A percentile compares a stretch with the other conserved stretches of the same genome.
phyloP scores from a whole-genome alignment of 2,329 filamentous ascomycete genomes.

The Onygenales sp. region DNA sequence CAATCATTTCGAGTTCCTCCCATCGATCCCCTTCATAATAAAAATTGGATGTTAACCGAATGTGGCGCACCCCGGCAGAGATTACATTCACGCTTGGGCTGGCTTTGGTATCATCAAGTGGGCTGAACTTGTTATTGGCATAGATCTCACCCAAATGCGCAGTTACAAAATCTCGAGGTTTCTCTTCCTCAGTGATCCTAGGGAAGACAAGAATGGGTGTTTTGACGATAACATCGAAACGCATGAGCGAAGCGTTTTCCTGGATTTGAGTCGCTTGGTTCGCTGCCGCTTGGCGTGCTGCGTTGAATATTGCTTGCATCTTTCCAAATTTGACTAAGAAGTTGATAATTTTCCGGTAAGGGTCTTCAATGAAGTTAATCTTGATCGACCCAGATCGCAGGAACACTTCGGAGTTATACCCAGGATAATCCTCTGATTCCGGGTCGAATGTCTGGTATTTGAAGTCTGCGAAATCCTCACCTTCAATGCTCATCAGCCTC shows the following conservation, averaged over 20 bases:
- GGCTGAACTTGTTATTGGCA: slow-evolving; percentile 83
- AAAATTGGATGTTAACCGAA: slow-evolving; percentile 81
- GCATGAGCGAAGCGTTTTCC: slow-evolving; percentile 78
- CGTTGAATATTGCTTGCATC: slow-evolving; percentile 99
- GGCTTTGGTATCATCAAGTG: slow-evolving; percentile 65
- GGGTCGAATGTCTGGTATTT: slow-evolving; percentile 92
- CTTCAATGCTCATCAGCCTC: slow-evolving; percentile 86
- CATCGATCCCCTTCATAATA: slow-evolving; percentile 62
- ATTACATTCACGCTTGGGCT: slow-evolving; percentile 79
- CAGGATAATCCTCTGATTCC: slow-evolving; percentile 68
- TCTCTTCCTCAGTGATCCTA: slow-evolving; percentile 60
- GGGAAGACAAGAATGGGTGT: slow-evolving; percentile 97
- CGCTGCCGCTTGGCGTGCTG: slow-evolving; percentile 85
- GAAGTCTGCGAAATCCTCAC: slow-evolving; percentile 91
- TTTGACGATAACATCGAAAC: slow-evolving; percentile 86
- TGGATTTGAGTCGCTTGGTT: slow-evolving; percentile 91
- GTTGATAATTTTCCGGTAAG: slow-evolving; percentile 94
- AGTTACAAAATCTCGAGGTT: slow-evolving; percentile 70
- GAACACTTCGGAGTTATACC: slow-evolving; percentile 86
- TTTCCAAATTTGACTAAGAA: slow-evolving; percentile 98
- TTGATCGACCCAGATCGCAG: slow-evolving; percentile 91
- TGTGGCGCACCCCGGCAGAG: slow-evolving; percentile 82
- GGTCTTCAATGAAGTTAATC: slow-evolving; percentile 93
- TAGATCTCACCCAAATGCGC: slow-evolving; percentile 97
- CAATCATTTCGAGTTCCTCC: slow-evolving; percentile 92